Evolutionary conservation across 768 basidiomycete species (phyloP), one percentile per base, ranked within the genome.

Genomic region (Mycena vulgaris): DNA sequence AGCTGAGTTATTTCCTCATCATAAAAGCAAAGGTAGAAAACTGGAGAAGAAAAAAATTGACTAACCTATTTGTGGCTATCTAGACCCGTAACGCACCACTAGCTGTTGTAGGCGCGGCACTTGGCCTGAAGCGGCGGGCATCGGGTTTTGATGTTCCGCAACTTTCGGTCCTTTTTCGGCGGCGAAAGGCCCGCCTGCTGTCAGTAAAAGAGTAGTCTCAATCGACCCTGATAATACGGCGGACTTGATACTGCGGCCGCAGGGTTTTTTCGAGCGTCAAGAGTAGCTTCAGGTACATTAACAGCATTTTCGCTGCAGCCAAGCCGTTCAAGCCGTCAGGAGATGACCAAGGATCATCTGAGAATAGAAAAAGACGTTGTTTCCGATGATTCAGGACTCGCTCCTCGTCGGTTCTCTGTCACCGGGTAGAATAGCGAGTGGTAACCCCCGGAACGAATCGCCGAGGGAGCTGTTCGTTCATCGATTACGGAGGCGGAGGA

Each of bases 351-450:
- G 53, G 35, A 68, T 45, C n/a, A 37, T 30, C 27, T 40, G 62
- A 28, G 33, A 27, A n/a, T 60, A 39, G 40, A 60, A 48, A 48
- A 27, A 40, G 27, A 19, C 3, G 33, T 5, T 21, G 14, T 21
- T 30, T 55, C 49, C 62, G 51, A 55, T 55, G 62, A 55, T 27
- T 16, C 8, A 62, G 45, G 61, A 39, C 10, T 39, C 11, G 45
- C 42, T 30, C 57, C n/a, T 23, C 11, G 61, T 7, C 35, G 11
- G 42, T 77, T 74, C 39, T 76, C 77, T 73, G 69, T 76, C 75
- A 80, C 74, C 76, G 79, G 74, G 72, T 69, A 57, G 21, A 27
- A 39, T 56, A 67, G 66, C 58, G 8, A 51, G 47, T 52, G 63
- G 49, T 45, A n/a, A 6, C 39, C 19, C 45, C 72, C 48, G 57